Evolutionary conservation across 169 alveolate genomes (phyloP).

Genomic region (Cryptosporidium baileyi): DNA sequence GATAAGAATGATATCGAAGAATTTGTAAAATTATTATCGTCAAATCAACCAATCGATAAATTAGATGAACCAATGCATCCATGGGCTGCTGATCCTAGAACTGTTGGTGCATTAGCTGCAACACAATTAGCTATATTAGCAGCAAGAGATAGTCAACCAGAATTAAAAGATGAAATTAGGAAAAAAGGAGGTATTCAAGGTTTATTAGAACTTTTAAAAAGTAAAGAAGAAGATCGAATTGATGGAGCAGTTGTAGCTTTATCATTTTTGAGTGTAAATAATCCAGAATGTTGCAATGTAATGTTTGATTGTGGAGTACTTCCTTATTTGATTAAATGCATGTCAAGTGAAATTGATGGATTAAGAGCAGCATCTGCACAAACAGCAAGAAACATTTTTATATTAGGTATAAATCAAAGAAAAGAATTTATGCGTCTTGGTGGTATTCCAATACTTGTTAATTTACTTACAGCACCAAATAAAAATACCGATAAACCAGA

Average conservation of each 20-base stretch:
- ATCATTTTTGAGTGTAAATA: conserved; percentile 87
- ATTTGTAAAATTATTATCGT: conserved; percentile 79
- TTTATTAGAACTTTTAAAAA: conserved; percentile 77
- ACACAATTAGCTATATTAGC: conserved; percentile 93
- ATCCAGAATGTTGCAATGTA: conserved; percentile 82
- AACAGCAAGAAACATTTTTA: conserved; percentile 87
- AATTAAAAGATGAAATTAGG: conserved; percentile 80
- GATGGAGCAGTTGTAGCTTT: conserved; percentile 91
- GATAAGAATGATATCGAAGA: conserved; percentile 83
- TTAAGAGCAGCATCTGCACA: conserved; percentile 91
- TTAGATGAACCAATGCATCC: conserved; percentile 90
- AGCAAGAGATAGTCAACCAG: conserved; percentile 81
- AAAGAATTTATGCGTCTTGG: conserved; percentile 85
- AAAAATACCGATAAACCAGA: conserved; percentile 78
- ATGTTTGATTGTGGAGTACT: conserved; percentile 87
- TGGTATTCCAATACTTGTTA: conserved; percentile 82
- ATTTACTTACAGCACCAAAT: conserved; percentile 70
- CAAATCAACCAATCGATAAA: conserved; percentile 84
- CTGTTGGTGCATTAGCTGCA: conserved; percentile 95
- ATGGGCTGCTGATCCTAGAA: conserved; percentile 94
- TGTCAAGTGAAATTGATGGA: conserved; percentile 86
- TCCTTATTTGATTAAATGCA: conserved; percentile 83
- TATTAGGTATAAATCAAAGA: conserved; percentile 83
- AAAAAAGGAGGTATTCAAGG: conserved; percentile 84
- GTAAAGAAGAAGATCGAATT: conserved; percentile 85